A percentile compares a stretch with the other conserved stretches of the same genome.
These are phyloP conservation scores for Escovopsis sp. DNA, from an alignment of 2,329 filamentous ascomycete genomes.

Conservation along the genomic window DNA sequence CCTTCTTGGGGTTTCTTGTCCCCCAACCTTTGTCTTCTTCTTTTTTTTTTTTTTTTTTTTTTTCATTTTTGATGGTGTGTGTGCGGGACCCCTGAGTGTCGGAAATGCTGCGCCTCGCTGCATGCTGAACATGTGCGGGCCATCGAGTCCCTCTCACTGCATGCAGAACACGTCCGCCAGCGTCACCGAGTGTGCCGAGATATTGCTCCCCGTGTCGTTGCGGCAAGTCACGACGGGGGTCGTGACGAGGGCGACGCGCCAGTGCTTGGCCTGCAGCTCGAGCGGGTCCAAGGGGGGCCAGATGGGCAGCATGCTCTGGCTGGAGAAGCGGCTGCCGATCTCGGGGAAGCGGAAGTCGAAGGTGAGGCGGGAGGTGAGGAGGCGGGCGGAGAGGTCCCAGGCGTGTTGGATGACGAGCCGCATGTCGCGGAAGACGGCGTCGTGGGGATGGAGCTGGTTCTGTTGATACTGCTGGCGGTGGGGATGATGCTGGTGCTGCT, in stretches of 20 bases:
- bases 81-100: too few species aligned
- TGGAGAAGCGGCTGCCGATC: constrained; percentile 31
- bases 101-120: too few species aligned
- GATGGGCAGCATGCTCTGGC: constrained; percentile 30
- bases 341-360: constrained; percentile 36
- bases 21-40: too few species aligned
- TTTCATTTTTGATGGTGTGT: too few species aligned
- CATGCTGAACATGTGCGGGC: not conserved
- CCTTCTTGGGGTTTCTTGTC: too few species aligned
- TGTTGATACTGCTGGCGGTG: too few species aligned
- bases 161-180: constrained; percentile 34
- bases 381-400: constrained; percentile 30
- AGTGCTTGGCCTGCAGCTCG: constrained; percentile 33
- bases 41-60: not conserved
- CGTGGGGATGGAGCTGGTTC: constrained; percentile 10
- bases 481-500: too few species aligned
- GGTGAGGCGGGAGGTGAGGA: constrained; percentile 28
- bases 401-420: constrained; percentile 24
- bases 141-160: constrained; percentile 17
- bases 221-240: constrained; percentile 39
- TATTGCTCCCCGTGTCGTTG: constrained; percentile 31
- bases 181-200: constrained; percentile 28
- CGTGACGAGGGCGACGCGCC: constrained; percentile 36
- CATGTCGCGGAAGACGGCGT: constrained; percentile 27
- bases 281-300: constrained; percentile 25